These are phyloP conservation scores for Cardiosporidium cionae DNA, from an alignment of 169 alveolate species.

Conservation along the genomic window DNA sequence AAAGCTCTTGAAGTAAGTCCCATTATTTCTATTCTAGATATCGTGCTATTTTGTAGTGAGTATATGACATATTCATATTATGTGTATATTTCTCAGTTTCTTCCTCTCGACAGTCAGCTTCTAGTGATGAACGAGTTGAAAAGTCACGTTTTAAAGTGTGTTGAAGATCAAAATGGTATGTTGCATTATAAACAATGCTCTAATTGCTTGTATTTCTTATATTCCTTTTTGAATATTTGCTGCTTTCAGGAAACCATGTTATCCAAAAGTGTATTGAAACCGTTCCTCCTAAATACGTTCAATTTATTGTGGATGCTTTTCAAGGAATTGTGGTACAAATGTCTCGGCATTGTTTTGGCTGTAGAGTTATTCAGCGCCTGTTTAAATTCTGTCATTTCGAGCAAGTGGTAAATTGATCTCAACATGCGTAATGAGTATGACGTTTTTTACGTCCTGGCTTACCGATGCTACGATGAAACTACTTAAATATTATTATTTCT, in stretches of 20 bases:
- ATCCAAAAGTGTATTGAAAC: slow-evolving; percentile 51
- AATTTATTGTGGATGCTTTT: slow-evolving; percentile 43
- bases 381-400: slow-evolving; percentile 54
- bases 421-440: not conserved
- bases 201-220: not conserved
- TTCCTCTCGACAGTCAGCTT: slow-evolving; percentile 33
- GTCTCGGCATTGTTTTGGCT: slow-evolving; percentile 63
- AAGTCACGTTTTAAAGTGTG: slow-evolving; percentile 42
- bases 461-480: not conserved
- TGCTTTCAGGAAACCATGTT: slow-evolving; percentile 42
- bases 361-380: slow-evolving; percentile 69
- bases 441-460: not conserved
- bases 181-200: not conserved
- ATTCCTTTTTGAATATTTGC: not conserved
- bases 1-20: slow-evolving; percentile 25
- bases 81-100: slow-evolving; percentile 10
- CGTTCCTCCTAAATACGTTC: slow-evolving; percentile 38
- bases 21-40: not conserved
- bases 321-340: slow-evolving; percentile 26
- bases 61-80: not conserved
- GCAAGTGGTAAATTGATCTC: slow-evolving; percentile 15
- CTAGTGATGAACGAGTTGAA: slow-evolving; percentile 34
- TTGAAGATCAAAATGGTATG: slow-evolving; percentile 54
- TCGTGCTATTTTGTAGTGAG: not conserved
- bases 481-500: not conserved